A percentile compares a stretch with the other conserved stretches of the same genome.
Evolutionary conservation across 2,329 filamentous ascomycete species (phyloP).

Genomic region (Cladophialophora bantiana): DNA sequence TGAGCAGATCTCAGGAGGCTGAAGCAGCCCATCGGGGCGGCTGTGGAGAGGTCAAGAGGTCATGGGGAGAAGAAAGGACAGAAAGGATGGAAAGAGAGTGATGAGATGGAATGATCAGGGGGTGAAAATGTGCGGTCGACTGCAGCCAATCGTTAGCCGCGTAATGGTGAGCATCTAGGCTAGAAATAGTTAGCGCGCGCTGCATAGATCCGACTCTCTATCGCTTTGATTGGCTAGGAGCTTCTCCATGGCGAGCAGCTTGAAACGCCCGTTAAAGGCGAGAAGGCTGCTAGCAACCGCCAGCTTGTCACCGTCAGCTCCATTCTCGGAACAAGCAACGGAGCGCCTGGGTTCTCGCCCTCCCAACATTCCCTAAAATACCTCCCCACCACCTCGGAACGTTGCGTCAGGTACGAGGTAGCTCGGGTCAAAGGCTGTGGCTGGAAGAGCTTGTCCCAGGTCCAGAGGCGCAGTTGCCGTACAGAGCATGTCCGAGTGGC

Average conservation of each 20-base stretch:
- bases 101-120: conserved; percentile 18
- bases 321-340: neutral
- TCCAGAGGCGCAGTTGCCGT: conserved; percentile 1
- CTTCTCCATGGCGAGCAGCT: conserved; percentile 5
- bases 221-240: conserved; percentile 11
- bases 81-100: conserved; percentile 10
- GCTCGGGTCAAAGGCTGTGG: neutral
- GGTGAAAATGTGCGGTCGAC: conserved; percentile 22
- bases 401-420: neutral
- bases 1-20: conserved; percentile 28
- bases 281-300: neutral
- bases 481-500: neutral
- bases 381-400: no score
- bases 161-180: neutral
- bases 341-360: neutral
- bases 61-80: neutral
- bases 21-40: conserved; percentile 28
- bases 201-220: conserved; percentile 8
- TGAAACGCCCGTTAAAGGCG: conserved; percentile 21
- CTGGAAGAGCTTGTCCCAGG: neutral
- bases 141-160: conserved; percentile 30
- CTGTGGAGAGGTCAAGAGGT: conserved; percentile 1
- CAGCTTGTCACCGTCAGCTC: conserved; percentile 6
- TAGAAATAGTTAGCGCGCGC: conserved; percentile 12
- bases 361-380: neutral